phyloP scores from a whole-genome alignment of 768 basidiomycete species.

The Termitomyces sp. region DNA sequence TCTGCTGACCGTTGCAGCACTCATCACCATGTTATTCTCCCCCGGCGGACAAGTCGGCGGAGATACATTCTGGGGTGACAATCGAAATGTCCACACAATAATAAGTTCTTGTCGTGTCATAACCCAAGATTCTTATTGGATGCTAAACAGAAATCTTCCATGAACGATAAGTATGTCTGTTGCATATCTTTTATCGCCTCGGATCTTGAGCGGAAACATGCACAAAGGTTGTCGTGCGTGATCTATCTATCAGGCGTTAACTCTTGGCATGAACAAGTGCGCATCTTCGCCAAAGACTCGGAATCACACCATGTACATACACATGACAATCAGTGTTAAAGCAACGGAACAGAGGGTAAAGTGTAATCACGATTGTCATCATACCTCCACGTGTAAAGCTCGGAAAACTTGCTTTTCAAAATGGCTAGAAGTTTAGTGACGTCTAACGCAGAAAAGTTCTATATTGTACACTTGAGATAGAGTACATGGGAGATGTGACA shows the following conservation, averaged over 20 bases:
- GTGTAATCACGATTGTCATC: not conserved
- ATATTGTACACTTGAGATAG: not conserved
- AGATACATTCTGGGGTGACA: not conserved
- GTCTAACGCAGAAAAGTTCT: not conserved
- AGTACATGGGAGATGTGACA: not conserved
- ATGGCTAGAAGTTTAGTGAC: not conserved
- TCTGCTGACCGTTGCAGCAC: not conserved
- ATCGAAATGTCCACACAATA: not conserved
- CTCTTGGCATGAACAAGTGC: not conserved
- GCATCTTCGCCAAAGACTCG: not conserved
- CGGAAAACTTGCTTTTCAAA: not conserved
- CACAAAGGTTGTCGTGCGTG: not conserved
- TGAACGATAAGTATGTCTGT: not conserved
- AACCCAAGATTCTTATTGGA: too few species aligned
- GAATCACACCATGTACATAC: not conserved
- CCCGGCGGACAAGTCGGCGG: not conserved
- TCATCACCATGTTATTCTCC: not conserved
- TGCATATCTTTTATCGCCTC: not conserved
- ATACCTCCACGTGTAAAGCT: not conserved
- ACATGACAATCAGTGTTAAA: not conserved
- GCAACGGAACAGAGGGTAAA: not conserved
- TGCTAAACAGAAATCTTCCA: too few species aligned
- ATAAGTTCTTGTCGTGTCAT: not conserved
- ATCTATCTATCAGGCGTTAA: not conserved
- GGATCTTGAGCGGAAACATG: not conserved